Base-by-base conservation (phyloP, 2,329 filamentous ascomycete genomes). In the Aspergillus sp. region DNA sequence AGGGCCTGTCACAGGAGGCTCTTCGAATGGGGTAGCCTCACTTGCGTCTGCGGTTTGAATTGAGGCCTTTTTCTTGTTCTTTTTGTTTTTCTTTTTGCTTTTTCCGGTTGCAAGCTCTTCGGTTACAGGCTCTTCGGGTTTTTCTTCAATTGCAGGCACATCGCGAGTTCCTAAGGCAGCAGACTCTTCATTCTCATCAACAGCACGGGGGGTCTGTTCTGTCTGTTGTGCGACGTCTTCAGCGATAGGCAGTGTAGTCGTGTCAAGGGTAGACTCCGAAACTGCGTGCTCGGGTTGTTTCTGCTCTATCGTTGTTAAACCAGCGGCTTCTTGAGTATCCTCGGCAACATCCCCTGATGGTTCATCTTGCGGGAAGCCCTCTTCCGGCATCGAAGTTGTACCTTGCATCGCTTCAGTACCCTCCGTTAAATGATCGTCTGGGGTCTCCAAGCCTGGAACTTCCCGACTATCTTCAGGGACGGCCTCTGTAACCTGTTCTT, bases 41-140 rank as follows among this genome's bases (percentile, higher is more conserved):
- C n/a, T 9, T 19, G 37, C 15, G 6, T 57, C 55, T 17, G 62
- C 49, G 31, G 47, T 19, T 27, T 64, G 58, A 35, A 48, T 31
- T 21, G 55, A 41, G 6, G 57, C 59, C 51, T 66, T 66, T 57
- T 68, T 70, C 43, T 68, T 67, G 25, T 69, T 64, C 46, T 58
- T 67, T 57, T 66, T 71, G 50, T 61, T 69, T 62, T 68, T 62
- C 56, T 71, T 68, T 31, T 65, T 68, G 6, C 61, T 57, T 3
- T 57, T 37, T 4, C 37, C 40, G 3, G 61, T 50, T 27, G 14
- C 37, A 25, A 63, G 53, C 2, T 45, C 51, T 35, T 53, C 53
- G 3, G 55, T 45, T 27, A 11, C 37, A 25, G 64, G 52, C 1
- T 45, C 49, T 35, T 53, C 53, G 3, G 55, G 45, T n/a, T 60